Evolutionary conservation across 2,329 filamentous ascomycete genomes (phyloP).

Genomic region (Ascomycota sp.): DNA sequence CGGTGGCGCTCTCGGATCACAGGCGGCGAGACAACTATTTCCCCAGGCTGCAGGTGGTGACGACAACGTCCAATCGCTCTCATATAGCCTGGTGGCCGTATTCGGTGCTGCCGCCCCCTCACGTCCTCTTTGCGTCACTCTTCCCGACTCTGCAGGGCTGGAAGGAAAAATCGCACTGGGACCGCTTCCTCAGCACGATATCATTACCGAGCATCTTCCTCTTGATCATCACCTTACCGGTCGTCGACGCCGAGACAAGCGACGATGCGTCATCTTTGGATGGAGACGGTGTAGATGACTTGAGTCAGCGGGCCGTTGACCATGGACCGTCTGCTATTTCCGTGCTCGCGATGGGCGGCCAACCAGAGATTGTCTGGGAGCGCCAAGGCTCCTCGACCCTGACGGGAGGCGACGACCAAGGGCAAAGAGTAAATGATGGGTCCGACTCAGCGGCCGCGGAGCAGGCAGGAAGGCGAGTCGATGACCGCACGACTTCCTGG

Average conservation of each 20-base stretch:
- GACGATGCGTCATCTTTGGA: slow-evolving; percentile 15
- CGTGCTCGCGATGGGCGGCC: slow-evolving; percentile 12
- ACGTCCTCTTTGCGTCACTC: slow-evolving; percentile 49
- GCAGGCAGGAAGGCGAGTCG: too few species aligned
- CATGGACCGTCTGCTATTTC: slow-evolving; percentile 15
- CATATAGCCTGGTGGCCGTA: slow-evolving; percentile 97
- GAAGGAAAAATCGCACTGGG: slow-evolving; percentile 65
- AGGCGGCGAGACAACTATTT: too few species aligned
- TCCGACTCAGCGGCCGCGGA: too few species aligned
- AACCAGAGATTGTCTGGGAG: slow-evolving; percentile 35
- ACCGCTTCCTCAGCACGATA: slow-evolving; percentile 59
- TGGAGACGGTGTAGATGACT: slow-evolving; percentile 10
- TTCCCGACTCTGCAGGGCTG: slow-evolving; percentile 79
- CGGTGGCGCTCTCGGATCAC: slow-evolving; percentile 18
- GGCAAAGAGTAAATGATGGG: too few species aligned
- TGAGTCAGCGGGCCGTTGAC: slow-evolving; percentile 8
- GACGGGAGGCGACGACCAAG: slow-evolving; percentile 8
- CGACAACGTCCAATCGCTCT: too few species aligned
- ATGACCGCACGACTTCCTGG: too few species aligned
- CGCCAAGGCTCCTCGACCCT: slow-evolving; percentile 30
- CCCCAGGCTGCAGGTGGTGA: too few species aligned
- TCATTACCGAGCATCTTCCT: slow-evolving; percentile 83
- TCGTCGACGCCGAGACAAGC: slow-evolving; percentile 54
- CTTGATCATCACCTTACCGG: slow-evolving; percentile 74
- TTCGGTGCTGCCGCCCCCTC: slow-evolving; percentile 47